Evolutionary conservation across 1,284 basidiomycete genomes (phyloP).

Genomic region (Chalciporus sp.): DNA sequence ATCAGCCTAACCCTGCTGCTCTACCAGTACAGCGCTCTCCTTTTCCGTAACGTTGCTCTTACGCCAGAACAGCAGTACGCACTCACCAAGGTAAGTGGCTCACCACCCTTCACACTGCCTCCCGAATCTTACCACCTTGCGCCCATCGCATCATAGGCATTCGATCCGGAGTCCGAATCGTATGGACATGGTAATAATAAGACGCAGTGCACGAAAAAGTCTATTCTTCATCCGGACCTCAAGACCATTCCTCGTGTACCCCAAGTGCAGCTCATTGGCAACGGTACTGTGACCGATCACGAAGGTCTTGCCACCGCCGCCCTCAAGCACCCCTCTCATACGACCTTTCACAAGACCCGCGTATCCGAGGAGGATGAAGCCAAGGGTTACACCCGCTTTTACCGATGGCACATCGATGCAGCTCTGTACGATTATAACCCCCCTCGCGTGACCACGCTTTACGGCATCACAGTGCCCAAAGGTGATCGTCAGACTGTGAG

Average conservation of each 20-base stretch:
- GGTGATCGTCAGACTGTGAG: constrained; percentile 70
- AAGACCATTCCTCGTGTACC: constrained; percentile 86
- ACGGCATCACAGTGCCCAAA: constrained; percentile 75
- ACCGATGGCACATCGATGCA: constrained; percentile 94
- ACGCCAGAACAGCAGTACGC: constrained; percentile 84
- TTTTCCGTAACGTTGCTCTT: constrained; percentile 72
- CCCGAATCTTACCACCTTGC: not conserved
- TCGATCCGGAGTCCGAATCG: constrained; percentile 72
- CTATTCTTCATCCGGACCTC: constrained; percentile 81
- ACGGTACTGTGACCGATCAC: constrained; percentile 72
- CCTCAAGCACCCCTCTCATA: constrained; percentile 84
- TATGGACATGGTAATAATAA: constrained; percentile 89
- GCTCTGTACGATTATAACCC: constrained; percentile 86
- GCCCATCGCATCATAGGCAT: constrained; percentile 46
- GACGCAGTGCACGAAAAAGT: constrained; percentile 69
- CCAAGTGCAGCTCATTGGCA: constrained; percentile 87
- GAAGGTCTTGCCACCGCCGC: constrained; percentile 74
- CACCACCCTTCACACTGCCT: not conserved
- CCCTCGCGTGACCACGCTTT: constrained; percentile 89
- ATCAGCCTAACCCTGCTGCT: constrained; percentile 42
- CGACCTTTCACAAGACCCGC: constrained; percentile 86
- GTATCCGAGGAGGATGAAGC: constrained; percentile 78
- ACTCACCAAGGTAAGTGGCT: constrained; percentile 66
- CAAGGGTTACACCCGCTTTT: constrained; percentile 81
- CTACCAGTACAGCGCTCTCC: constrained; percentile 66